Evolutionary conservation across 352 stramenopile genomes (phyloP), one percentile per base, ranked within the genome.

Genomic region (Aphanomyces euteiches): DNA sequence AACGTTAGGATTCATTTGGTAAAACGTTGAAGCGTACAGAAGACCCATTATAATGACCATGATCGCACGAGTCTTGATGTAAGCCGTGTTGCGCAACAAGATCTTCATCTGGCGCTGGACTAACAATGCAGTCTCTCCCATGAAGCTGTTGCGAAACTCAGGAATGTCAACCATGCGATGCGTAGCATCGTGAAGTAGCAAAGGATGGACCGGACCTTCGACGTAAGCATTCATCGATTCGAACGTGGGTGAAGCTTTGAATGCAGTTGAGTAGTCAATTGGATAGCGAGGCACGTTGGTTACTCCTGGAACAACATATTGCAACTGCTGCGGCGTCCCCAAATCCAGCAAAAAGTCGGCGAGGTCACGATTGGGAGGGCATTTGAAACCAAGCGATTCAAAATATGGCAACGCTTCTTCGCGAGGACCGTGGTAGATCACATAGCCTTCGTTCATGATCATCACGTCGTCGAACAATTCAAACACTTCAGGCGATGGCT

Each of bases 401-500:
- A 98, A 97, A 69, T 97, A 96, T 21, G 77, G 74, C 43, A 89
- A 71, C 4, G 79, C 78, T 72, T 80, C 53, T 78, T 80, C 61
- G 77, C 78, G 76, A 77, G 87, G 64, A 86, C 77, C 67, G 92
- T 77, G 79, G 70, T 96, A 98, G 6, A 98, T 81, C 21, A 98
- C 79, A 57, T 84, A 74, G 60, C 94, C 93, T 39, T 94, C 77
- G 68, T 89, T 83, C 36, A 98, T 72, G 8, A 98, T 56, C 28
- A 97, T 82, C 1, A 98, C 67, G 54, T 97, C 88, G 77, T 98
- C 94, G 78, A 98, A 98, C 8, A 98, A 77, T n/a, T 83, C 80
- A 48, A 96, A 84, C 3, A 96, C 87, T 81, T 98, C 94, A 19
- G 94, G 93, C 2, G 92, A 78, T 53, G 94, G 93, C 66, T 98